Percentiles rank a stretch among this genome's conserved stretches.
Conservation (phyloP, 257 asterid species). For the Buddleja alternifolia region DNA sequence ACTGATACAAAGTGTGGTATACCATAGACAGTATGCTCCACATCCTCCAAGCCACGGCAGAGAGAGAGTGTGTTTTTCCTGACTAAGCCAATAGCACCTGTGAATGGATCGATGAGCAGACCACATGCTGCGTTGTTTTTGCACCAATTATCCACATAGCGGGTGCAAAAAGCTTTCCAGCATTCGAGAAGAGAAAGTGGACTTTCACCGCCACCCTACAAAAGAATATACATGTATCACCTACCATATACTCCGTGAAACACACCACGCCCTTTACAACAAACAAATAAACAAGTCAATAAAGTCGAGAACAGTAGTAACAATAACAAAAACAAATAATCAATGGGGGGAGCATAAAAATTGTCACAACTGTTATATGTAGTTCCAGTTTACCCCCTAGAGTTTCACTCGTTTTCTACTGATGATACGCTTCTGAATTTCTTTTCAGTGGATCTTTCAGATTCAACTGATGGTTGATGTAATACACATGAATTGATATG, state of each 20-base stretch:
- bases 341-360: conserved; percentile 8
- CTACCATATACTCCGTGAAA: conserved; percentile 25
- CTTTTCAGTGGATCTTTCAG: conserved; percentile 11
- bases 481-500: conserved; percentile 19
- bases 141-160: conserved; percentile 74
- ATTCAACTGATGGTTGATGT: conserved; percentile 17
- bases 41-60: conserved; percentile 79
- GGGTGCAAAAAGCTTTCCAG: conserved; percentile 74
- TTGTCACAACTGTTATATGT: background rate
- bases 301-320: background rate
- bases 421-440: background rate
- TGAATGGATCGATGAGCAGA: conserved; percentile 70
- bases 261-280: conserved; percentile 22
- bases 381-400: background rate
- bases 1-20: conserved; percentile 23
- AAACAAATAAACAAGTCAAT: conserved; percentile 15
- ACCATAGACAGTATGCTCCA: conserved; percentile 79
- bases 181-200: conserved; percentile 69
- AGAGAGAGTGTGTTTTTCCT: conserved; percentile 74
- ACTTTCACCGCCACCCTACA: conserved; percentile 67
- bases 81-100: conserved; percentile 79
- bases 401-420: conserved; percentile 2
- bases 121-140: conserved; percentile 74
- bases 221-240: conserved; percentile 36
- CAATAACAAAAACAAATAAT: background rate